Evolutionary conservation across 2,329 filamentous ascomycete species (phyloP).

Genomic region (Pezicula rhizophila): DNA sequence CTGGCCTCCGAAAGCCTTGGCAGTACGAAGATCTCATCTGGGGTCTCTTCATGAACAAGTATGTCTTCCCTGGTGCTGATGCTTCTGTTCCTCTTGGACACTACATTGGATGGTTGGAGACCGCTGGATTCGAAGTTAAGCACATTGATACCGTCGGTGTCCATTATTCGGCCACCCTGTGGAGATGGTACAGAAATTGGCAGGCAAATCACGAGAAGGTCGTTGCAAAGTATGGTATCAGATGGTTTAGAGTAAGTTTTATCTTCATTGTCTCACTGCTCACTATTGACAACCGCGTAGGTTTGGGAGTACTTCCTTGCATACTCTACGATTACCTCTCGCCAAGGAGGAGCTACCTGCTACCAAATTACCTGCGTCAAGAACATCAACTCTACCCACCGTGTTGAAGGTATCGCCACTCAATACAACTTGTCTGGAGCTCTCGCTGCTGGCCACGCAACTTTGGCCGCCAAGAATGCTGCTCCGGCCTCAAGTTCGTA

Average conservation of each 20-base stretch:
- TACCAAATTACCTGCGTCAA: constrained; percentile 75
- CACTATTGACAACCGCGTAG: constrained; percentile 30
- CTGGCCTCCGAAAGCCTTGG: constrained; percentile 89
- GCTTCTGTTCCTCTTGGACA: constrained; percentile 89
- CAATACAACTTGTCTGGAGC: constrained; percentile 62
- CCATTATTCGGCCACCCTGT: constrained; percentile 93
- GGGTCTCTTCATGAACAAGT: constrained; percentile 99
- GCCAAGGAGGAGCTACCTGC: constrained; percentile 70
- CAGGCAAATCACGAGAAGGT: constrained; percentile 89
- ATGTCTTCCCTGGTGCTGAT: constrained; percentile 95
- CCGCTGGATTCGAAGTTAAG: constrained; percentile 87
- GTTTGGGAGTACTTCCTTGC: constrained; percentile 83
- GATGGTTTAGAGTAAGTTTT: constrained; percentile 83
- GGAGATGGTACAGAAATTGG: constrained; percentile 99
- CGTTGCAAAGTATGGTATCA: constrained; percentile 86
- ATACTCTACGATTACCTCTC: constrained; percentile 67
- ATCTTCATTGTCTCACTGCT: neutral
- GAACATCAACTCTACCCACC: constrained; percentile 77
- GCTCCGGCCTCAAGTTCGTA: too few species aligned
- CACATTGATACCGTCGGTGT: constrained; percentile 87
- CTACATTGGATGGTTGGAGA: constrained; percentile 79
- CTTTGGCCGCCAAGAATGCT: constrained; percentile 1
- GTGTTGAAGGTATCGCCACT: constrained; percentile 62
- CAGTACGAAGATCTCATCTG: constrained; percentile 97
- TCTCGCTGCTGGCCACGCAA: constrained; percentile 33